phyloP scores from a whole-genome alignment of 495 filamentous ascomycete species.

The Aspergillus haitiensis region DNA sequence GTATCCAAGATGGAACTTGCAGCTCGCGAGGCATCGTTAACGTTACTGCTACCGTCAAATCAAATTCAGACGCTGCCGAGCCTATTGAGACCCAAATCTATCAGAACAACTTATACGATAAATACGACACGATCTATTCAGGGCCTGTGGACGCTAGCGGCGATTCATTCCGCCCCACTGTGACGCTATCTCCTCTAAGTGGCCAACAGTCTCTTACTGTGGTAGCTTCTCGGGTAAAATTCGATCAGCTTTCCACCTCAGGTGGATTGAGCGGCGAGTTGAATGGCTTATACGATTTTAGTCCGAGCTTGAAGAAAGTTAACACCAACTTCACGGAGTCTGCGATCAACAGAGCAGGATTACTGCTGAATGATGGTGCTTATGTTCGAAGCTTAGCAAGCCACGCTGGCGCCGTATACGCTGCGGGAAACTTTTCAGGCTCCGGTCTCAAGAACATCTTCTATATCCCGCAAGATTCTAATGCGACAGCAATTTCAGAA shows the following conservation, averaged over 20 bases:
- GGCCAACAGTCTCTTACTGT: conserved; percentile 70
- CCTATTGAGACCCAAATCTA: conserved; percentile 56
- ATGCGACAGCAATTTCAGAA: conserved; percentile 59
- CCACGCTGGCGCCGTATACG: conserved; percentile 62
- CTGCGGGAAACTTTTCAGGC: conserved; percentile 83
- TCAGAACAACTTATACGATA: conserved; percentile 92
- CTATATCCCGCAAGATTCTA: conserved; percentile 59
- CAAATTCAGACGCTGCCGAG: conserved; percentile 41
- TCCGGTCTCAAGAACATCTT: conserved; percentile 69
- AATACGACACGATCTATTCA: conserved; percentile 87
- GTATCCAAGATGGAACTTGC: conserved; percentile 76
- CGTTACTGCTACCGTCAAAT: conserved; percentile 69
- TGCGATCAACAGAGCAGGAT: conserved; percentile 70
- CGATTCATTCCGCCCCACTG: conserved; percentile 71
- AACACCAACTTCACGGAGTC: conserved; percentile 69
- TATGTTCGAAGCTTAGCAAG: conserved; percentile 62
- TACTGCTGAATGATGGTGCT: conserved; percentile 62
- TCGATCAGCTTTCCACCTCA: conserved; percentile 65
- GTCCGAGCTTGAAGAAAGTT: conserved; percentile 58
- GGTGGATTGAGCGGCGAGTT: conserved; percentile 54
- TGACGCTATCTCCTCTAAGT: conserved; percentile 71
- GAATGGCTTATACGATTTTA: conserved; percentile 90
- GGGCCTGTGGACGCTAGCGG: conserved; percentile 78
- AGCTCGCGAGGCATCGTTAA: conserved; percentile 71
- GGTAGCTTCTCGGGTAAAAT: conserved; percentile 83